Base-by-base conservation (phyloP, 805 yeast genomes). In the Kluyveromyces lactis region DNA sequence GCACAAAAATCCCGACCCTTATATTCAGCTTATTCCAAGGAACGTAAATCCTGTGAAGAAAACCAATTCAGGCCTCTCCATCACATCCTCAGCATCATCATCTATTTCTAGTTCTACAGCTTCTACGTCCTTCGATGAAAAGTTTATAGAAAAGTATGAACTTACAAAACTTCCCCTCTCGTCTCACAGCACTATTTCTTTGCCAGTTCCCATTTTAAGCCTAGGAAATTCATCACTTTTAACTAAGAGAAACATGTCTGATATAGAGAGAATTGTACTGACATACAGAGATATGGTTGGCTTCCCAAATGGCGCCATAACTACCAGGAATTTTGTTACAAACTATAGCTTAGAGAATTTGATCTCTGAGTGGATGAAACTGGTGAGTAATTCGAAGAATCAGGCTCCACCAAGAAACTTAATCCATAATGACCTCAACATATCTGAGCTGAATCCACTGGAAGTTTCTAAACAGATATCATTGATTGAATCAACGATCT, bases 391-490 rank as follows among this genome's bases (percentile, higher is more conserved):
- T 13, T 34, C 37, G 12, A 21, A 18, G 19, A 12, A 17, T 5
- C 19, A 24, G 15, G 18, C 34, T 3, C 36, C 41, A 4, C 29
- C 47, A 15, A 18, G 26, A 12, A 39, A 41, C 31, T 23, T 41
- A n/a, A 36, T 50, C 17, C 49, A 44, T 23, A 41, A 43, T 18
- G 49, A 47, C 16, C 28, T 52, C 23, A 48, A 49, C 31, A 21
- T 61, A 6, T 48, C 55, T 4, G 67, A 79, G 44, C 67, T 78
- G 48, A 81, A 81, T 55, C 79, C 86, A 0, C 63, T 81, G 48
- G 92, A 83, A 50, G 64, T 81, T 18, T 89, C 92, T 2, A 83
- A 81, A 52, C 92, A 83, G 48, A 62, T 84, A 34, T 82, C 92
- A 0, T 61, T 81, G 15, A 73, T 84, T 44, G 95, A 84, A 54